Conservation (phyloP, 257 asterid species). For the Salvia miltiorrhiza region DNA sequence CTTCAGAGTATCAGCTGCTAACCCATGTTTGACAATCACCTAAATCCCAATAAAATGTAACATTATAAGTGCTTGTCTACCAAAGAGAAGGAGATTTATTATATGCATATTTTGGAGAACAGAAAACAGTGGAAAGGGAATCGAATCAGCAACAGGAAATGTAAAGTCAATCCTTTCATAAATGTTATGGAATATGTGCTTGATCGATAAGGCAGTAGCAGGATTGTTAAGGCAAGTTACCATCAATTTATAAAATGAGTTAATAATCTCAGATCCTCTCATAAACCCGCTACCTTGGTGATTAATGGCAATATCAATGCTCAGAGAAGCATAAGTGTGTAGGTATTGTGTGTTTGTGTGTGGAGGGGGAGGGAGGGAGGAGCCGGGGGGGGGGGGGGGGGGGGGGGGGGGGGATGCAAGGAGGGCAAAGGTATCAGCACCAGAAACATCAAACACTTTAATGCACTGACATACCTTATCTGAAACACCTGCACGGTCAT, state of each 20-base stretch:
- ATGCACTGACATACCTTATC: slow-evolving; percentile 47
- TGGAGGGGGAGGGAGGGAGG: too few relatives aligned
- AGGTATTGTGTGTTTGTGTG: too few relatives aligned
- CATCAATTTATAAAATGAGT: neutral
- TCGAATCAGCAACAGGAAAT: neutral
- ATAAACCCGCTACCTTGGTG: neutral
- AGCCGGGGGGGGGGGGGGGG: too few relatives aligned
- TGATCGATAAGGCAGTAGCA: neutral
- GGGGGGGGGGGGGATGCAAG: neutral
- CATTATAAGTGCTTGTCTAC: neutral
- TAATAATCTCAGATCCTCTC: neutral
- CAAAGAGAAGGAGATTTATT: neutral
- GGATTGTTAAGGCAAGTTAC: neutral
- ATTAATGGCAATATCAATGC: neutral
- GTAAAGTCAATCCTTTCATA: neutral
- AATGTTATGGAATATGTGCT: neutral
- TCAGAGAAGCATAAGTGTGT: neutral
- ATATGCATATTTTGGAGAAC: neutral
- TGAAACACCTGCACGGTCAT: slow-evolving; percentile 77
- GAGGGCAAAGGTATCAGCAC: neutral
- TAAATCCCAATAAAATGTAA: slow-evolving; percentile 22
- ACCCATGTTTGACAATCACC: slow-evolving; percentile 79
- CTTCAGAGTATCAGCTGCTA: slow-evolving; percentile 75
- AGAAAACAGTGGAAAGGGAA: slow-evolving; percentile 3
- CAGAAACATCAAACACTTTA: neutral